phyloP scores from a whole-genome alignment of 2,329 filamentous ascomycete species.

The Colletotrichum zoysiae region DNA sequence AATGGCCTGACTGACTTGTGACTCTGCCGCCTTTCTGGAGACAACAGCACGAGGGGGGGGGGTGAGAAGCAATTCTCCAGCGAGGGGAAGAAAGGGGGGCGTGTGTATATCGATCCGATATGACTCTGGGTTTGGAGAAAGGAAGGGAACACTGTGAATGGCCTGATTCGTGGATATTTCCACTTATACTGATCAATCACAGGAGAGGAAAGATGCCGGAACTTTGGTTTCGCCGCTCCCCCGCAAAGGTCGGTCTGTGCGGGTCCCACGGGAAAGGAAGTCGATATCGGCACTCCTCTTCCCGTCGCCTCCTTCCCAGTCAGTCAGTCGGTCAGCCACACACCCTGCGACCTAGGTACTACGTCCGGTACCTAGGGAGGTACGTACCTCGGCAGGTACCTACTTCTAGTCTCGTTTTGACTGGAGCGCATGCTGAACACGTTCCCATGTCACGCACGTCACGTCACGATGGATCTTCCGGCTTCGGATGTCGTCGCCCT shows the following conservation, averaged over 20 bases:
- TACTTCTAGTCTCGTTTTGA: conserved; percentile 6
- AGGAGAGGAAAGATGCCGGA: background rate
- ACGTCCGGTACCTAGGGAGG: too few species aligned
- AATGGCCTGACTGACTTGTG: conserved; percentile 39
- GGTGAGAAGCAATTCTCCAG: background rate
- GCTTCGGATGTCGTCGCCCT: conserved; percentile 25
- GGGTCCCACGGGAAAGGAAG: background rate
- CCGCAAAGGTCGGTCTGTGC: background rate
- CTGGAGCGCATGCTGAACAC: conserved; percentile 33
- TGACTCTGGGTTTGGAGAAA: conserved; percentile 26
- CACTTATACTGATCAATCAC: conserved; percentile 20
- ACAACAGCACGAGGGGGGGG: background rate
- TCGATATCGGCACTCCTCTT: background rate
- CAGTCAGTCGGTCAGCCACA: too few species aligned
- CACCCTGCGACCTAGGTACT: too few species aligned
- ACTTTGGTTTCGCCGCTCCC: background rate
- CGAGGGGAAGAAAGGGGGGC: background rate
- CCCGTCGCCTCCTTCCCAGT: too few species aligned
- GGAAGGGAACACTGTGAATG: conserved; percentile 6
- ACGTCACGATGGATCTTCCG: conserved; percentile 11
- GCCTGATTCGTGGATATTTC: conserved; percentile 11
- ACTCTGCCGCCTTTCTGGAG: conserved; percentile 26
- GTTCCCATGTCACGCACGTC: background rate
- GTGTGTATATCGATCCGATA: conserved; percentile 6
- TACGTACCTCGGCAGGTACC: too few species aligned